A percentile compares a stretch with the other conserved stretches of the same genome.
These are phyloP conservation scores for Sphagnurus paluster DNA, from an alignment of 1,284 basidiomycete species.

Conservation along the genomic window DNA sequence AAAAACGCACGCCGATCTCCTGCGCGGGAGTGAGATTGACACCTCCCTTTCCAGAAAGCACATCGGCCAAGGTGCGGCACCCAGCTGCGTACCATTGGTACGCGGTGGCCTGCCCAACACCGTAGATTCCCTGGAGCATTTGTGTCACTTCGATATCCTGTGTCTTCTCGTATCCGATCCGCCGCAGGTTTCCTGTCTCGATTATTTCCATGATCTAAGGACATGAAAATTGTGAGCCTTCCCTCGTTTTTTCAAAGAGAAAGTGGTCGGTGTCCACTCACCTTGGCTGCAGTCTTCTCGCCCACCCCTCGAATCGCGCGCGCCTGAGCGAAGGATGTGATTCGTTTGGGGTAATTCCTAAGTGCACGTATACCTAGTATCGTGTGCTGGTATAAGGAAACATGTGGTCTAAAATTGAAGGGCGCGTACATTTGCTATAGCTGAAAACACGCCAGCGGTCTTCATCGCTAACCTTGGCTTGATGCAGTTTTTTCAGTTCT, in stretches of 20 bases:
- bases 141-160: conserved; percentile 54
- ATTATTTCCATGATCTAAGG: conserved; percentile 76
- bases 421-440: conserved; percentile 61
- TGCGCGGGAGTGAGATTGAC: conserved; percentile 67
- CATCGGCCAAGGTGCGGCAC: conserved; percentile 76
- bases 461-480: conserved; percentile 53
- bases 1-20: conserved; percentile 75
- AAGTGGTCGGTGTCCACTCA: no score
- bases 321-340: conserved; percentile 66
- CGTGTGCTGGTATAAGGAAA: not conserved
- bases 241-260: no score
- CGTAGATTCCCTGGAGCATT: conserved; percentile 80
- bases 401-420: not conserved
- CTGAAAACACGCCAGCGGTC: conserved; percentile 63
- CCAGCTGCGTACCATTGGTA: conserved; percentile 76
- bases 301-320: conserved; percentile 66
- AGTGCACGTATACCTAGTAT: conserved; percentile 54
- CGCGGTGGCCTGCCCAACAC: conserved; percentile 72
- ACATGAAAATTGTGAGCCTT: no score
- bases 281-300: conserved; percentile 74
- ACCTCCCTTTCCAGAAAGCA: conserved; percentile 56
- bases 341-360: conserved; percentile 55
- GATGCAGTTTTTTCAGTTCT: conserved; percentile 61
- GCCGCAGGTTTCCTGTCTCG: conserved; percentile 61
- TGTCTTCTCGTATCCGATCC: conserved; percentile 63